Percentiles rank a stretch among this genome's conserved stretches.
phyloP scores from a whole-genome alignment of 768 basidiomycete species.

The Leccinum subgranulosum region DNA sequence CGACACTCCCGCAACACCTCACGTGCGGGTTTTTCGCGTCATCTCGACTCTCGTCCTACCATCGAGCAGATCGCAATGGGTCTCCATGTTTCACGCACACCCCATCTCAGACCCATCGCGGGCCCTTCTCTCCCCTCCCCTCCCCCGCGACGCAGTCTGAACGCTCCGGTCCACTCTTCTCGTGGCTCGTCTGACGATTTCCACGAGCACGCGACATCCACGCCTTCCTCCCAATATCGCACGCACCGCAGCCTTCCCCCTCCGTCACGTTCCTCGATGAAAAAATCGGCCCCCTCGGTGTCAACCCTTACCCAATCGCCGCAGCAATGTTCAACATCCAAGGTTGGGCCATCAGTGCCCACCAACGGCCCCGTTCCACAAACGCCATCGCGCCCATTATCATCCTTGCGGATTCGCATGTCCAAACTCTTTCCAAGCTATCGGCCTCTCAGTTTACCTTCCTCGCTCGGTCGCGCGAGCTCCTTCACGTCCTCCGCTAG shows the following conservation, averaged over 20 bases:
- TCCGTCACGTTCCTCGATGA: slow-evolving; percentile 63
- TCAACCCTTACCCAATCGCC: slow-evolving; percentile 22
- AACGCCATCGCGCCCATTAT: slow-evolving; percentile 27
- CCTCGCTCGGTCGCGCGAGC: slow-evolving; percentile 33
- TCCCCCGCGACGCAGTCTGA: slow-evolving; percentile 17
- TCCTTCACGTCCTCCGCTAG: slow-evolving; percentile 33
- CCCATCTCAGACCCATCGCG: slow-evolving; percentile 52
- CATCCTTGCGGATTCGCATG: slow-evolving; percentile 48
- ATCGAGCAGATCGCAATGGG: slow-evolving; percentile 82
- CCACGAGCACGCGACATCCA: slow-evolving; percentile 22
- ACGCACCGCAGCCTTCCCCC: slow-evolving; percentile 41
- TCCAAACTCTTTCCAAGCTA: slow-evolving; percentile 48
- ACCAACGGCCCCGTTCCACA: slow-evolving; percentile 30
- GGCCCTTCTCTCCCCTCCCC: slow-evolving; percentile 19
- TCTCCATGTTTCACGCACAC: slow-evolving; percentile 71
- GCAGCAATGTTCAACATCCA: slow-evolving; percentile 14
- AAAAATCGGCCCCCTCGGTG: slow-evolving; percentile 40
- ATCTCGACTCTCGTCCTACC: slow-evolving; percentile 52
- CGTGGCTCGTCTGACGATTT: slow-evolving; percentile 20
- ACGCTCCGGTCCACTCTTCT: slow-evolving; percentile 27
- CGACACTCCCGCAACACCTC: slow-evolving; percentile 29
- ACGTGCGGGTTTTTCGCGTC: slow-evolving; percentile 36
- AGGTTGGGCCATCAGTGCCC: slow-evolving; percentile 28
- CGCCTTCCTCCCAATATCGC: slow-evolving; percentile 21
- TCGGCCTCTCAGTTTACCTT: slow-evolving; percentile 35